A percentile compares a stretch with the other conserved stretches of the same genome.
phyloP scores from a whole-genome alignment of 2,329 filamentous ascomycete genomes.

The Paraconiothyrium brasiliense region DNA sequence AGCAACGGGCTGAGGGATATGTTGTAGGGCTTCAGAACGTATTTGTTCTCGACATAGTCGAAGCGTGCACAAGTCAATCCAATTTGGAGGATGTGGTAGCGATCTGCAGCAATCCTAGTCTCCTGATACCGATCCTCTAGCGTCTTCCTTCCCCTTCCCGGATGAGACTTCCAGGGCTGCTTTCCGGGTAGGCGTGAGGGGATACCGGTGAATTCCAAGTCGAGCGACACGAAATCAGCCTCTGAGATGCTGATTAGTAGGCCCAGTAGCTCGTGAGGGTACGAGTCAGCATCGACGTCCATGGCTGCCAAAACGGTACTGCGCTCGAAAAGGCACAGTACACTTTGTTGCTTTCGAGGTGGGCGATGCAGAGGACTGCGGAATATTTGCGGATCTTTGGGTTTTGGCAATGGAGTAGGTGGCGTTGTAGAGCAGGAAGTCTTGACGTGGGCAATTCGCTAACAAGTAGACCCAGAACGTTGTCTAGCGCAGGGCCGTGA shows the following conservation, averaged over 20 bases:
- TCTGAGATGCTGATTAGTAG: conserved; percentile 67
- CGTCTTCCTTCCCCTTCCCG: conserved; percentile 53
- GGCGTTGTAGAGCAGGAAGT: neutral
- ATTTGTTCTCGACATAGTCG: conserved; percentile 58
- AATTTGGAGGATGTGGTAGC: conserved; percentile 71
- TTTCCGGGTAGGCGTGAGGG: conserved; percentile 51
- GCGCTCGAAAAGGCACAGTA: conserved; percentile 14
- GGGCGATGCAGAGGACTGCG: neutral
- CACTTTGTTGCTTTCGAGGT: neutral
- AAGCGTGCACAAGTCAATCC: conserved; percentile 73
- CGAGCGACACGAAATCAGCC: conserved; percentile 70
- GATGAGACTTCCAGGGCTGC: conserved; percentile 32
- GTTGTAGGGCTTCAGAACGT: conserved; percentile 71
- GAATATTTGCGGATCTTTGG: neutral
- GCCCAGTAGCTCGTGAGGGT: conserved; percentile 61
- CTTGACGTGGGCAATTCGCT: conserved; percentile 3
- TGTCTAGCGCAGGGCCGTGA: neutral
- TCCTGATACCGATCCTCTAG: conserved; percentile 70
- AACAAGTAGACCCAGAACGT: neutral
- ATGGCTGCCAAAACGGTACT: conserved; percentile 59
- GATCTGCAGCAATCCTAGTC: conserved; percentile 67
- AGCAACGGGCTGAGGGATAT: conserved; percentile 68
- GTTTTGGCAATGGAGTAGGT: neutral
- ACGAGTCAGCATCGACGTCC: conserved; percentile 65
- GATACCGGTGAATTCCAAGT: conserved; percentile 74